Base-by-base conservation (phyloP, 2,329 filamentous ascomycete genomes). In the Raffaelea deltoideospora region DNA sequence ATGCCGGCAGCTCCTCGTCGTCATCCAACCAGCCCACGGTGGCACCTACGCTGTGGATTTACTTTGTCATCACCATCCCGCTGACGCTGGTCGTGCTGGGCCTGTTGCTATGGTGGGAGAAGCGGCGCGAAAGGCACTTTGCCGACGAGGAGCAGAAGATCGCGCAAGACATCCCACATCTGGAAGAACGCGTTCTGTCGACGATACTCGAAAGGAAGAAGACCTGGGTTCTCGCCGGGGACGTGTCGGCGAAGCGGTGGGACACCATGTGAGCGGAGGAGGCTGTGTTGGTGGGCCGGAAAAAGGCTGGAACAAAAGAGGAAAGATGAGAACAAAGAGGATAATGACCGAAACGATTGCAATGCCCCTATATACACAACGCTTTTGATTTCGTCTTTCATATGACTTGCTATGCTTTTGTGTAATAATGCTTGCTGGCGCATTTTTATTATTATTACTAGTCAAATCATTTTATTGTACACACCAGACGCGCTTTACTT, bases 51-150 rank as follows among this genome's bases (percentile, higher is more conserved):
- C 58, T 78, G 20, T 78, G 73, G 72, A 63, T 78, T 37, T 78
- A 76, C 55, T 77, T 76, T 44, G 69, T 58, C 42, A 63, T 76
- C 37, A 72, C 71, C 3, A 52, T 77, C 10, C 73, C 73, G 3
- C 45, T 76, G 36, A 78, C 73, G 0, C 48, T 64, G 3, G 21
- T 59, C 34, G 69, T 77, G 42, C 66, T 78, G 19, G 53, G 56
- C 3, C 49, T 57, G n/a, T 76, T 72, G 70, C 58, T 65, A 47
- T 57, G 59, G 43, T 67, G 69, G 48, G 69, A 75, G 47, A 56
- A 51, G 29, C 56, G 57, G 19, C 64, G 69, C 34, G 65, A 72
- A 53, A 55, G 50, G 38, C 52, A 56, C 44, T 69, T 69, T 45
- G 56, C 53, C 11, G 45, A 46, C 34, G 69, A 73, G 47, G 68